Evolutionary conservation across 2,329 filamentous ascomycete genomes (phyloP), one percentile per base, ranked within the genome.

Genomic region (Verticillium isaacii): DNA sequence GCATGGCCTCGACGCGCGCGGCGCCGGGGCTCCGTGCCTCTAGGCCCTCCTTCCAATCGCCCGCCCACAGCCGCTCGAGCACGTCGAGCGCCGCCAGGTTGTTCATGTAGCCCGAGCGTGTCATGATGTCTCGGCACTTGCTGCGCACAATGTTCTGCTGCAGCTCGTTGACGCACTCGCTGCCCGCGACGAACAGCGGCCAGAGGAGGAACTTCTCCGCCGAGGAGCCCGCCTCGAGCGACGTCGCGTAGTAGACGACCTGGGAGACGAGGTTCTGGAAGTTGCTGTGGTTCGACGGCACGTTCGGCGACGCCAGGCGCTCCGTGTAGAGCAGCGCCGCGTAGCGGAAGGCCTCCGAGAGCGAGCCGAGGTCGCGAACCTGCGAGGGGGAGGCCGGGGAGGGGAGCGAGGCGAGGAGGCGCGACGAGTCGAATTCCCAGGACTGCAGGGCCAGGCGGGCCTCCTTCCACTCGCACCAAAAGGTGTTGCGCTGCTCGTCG

Each of bases 141-240:
- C 86, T 83, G 60, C 93, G 87, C 59, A 97, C 89, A 62, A 93
- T 86, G 62, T 86, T 85, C 65, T 93, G 90, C 70, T 97, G 91
- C 58, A 88, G 80, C 69, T 91, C 87, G 66, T 92, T 89, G 65
- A 95, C 89, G 69, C 92, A 96, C 77, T 97, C 94, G 25, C 91
- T 93, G 23, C 93, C 93, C 1, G 90, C 88, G 59, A 97, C 89
- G 73, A 97, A 97, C 3, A 97, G 83, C 2, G 94, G 93, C 94
- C 93, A 97, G 9, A 97, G 85, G 11, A 97, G 78, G 73, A 96
- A 97, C 71, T 97, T 96, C 75, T 96, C 90, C 41, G 89, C 88
- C 57, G 82, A 84, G 68, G 85, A 87, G 50, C 84, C 89, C 3
- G 88, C 83, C 64, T 91, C 88, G 41, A 97, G 87, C 60, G 88